Percentiles rank a stretch among this genome's conserved stretches.
phyloP scores from a whole-genome alignment of 2,329 filamentous ascomycete genomes.

The Penicillium sp. region DNA sequence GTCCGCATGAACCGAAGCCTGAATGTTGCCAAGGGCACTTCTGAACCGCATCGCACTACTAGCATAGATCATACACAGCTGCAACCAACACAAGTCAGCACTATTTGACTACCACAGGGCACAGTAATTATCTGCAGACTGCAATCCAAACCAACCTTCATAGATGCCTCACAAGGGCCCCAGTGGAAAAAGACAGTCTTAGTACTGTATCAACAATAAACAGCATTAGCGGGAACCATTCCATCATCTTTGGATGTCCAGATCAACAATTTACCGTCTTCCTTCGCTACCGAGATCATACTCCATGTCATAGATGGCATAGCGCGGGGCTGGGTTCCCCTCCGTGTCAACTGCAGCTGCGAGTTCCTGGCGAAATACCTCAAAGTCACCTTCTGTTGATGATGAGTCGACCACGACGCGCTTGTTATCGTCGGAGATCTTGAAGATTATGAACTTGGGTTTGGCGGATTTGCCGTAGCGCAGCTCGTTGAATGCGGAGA shows the following conservation, averaged over 20 bases:
- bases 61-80: neutral
- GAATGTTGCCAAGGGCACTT: neutral
- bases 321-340: constrained; percentile 20
- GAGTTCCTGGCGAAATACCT: constrained; percentile 16
- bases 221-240: neutral
- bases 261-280: constrained; percentile 26
- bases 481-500: constrained; percentile 34
- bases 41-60: neutral
- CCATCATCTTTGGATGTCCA: neutral
- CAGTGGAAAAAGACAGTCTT: neutral
- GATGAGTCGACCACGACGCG: constrained; percentile 36
- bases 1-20: neutral
- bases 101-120: neutral
- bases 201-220: neutral
- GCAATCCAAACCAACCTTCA: neutral
- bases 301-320: constrained; percentile 38
- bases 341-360: constrained; percentile 26
- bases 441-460: constrained; percentile 50
- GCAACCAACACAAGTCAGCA: neutral
- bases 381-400: constrained; percentile 33
- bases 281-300: constrained; percentile 38
- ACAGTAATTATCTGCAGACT: no score
- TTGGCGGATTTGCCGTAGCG: constrained; percentile 32
- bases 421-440: constrained; percentile 38
- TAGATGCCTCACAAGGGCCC: neutral